Base-by-base conservation (phyloP, 2,329 filamentous ascomycete species). In the Nothomitra cinnamomea region DNA sequence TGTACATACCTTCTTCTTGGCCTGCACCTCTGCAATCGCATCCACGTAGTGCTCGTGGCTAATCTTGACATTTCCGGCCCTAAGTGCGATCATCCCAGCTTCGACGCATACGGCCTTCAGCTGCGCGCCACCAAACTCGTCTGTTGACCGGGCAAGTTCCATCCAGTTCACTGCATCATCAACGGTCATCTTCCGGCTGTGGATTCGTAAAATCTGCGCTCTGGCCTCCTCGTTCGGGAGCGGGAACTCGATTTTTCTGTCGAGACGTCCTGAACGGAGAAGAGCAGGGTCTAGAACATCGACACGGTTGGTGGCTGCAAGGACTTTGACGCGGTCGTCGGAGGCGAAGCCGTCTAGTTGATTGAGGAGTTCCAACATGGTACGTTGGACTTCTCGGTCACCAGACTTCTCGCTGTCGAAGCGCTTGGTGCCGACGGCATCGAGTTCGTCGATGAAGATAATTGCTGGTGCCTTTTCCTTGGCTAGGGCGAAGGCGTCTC, bases 401-500 rank as follows among this genome's bases (percentile, higher is more conserved):
- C 92, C 92, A 56, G 85, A 92, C 77, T 96, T 98, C 67, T 96
- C 89, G 60, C 87, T 94, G 69, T 98, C 92, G 73, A 98, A 98
- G 65, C 92, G 90, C 73, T 96, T 96, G 53, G 90, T 96, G 60
- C 92, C 92, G n/a, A 98, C 84, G 55, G 92, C 92, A 66, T 98
- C 92, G 58, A 98, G 73, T 70, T 98, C 92, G 71, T 98, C 92
- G 63, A 98, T 96, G 75, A 98, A 98, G 69, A 98, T 98, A 69
- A 98, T 98, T 55, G 92, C 88, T 0, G 92, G 94, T 0, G 92
- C 92, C 75, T 98, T 98, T 70, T 98, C 92, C 69, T 98, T 98
- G 53, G 92, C 92, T 13, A 98, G 75, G 1, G 92, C 92, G 66
- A 98, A 98, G 70, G 87, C 94, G 72, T 98, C 92, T 56, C 92